Conservation (phyloP, 768 basidiomycete species). For the Serendipita sp. region DNA sequence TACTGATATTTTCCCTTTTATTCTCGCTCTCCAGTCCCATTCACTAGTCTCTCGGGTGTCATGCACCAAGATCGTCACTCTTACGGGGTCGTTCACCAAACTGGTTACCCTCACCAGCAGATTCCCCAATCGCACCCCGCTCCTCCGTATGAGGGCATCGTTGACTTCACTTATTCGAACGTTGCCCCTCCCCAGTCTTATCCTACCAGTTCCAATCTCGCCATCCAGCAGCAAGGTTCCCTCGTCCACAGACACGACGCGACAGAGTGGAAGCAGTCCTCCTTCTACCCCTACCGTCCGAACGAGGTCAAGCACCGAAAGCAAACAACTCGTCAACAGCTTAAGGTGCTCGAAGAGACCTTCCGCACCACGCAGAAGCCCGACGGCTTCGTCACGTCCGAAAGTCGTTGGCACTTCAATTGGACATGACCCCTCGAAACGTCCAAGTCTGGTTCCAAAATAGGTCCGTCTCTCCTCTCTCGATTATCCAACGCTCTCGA, state of each 20-base stretch:
- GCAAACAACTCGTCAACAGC: slow-evolving; percentile 74
- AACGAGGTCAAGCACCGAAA: slow-evolving; percentile 91
- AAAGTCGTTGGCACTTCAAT: slow-evolving; percentile 60
- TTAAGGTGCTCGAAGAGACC: slow-evolving; percentile 73
- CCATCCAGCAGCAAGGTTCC: not conserved
- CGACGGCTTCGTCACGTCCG: slow-evolving; percentile 53
- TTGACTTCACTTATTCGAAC: not conserved
- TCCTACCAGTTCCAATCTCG: not conserved
- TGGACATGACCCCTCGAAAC: slow-evolving; percentile 87
- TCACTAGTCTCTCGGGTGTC: not conserved
- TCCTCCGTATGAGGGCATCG: not conserved
- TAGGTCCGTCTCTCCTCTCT: slow-evolving; percentile 27
- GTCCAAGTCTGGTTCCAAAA: slow-evolving; percentile 96
- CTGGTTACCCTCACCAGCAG: not conserved
- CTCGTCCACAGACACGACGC: not conserved
- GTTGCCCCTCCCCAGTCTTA: not conserved
- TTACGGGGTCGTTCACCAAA: not conserved
- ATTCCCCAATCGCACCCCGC: not conserved
- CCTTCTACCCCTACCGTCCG: slow-evolving; percentile 71
- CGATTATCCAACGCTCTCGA: slow-evolving; percentile 8
- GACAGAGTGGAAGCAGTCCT: not conserved
- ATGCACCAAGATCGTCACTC: not conserved
- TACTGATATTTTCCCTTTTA: not conserved
- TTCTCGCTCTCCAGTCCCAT: not conserved
- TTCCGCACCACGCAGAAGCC: slow-evolving; percentile 87